Evolutionary conservation across 768 basidiomycete species (phyloP).

Genomic region (Lactarius psammicola): DNA sequence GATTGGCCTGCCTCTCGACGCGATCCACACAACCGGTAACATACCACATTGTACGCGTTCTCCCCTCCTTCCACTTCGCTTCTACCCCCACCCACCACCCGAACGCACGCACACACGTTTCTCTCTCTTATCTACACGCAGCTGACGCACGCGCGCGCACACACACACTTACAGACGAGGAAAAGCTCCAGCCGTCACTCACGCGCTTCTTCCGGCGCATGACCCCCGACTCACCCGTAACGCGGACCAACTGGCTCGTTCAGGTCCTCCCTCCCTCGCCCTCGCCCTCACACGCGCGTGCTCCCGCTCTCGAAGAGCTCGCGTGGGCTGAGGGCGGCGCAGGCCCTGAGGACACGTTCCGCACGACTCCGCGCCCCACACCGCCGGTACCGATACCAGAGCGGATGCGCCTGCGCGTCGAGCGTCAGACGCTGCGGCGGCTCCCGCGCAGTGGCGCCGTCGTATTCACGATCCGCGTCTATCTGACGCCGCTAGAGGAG

Average conservation of each 20-base stretch:
- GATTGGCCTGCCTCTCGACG: constrained; percentile 32
- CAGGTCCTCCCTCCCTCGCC: constrained; percentile 40
- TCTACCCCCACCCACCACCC: constrained; percentile 6
- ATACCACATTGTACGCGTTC: constrained; percentile 65
- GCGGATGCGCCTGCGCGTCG: constrained; percentile 54
- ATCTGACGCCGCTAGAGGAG: constrained; percentile 51
- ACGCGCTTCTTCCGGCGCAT: constrained; percentile 69
- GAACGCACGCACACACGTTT: not conserved
- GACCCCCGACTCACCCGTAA: constrained; percentile 63
- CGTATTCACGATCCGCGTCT: constrained; percentile 65
- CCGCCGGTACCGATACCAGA: constrained; percentile 33
- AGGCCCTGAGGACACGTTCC: constrained; percentile 51
- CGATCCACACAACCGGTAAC: constrained; percentile 54
- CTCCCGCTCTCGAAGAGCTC: constrained; percentile 60
- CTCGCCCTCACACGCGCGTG: constrained; percentile 29
- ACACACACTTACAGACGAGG: constrained; percentile 49
- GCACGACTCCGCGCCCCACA: not conserved
- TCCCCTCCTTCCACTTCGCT: not conserved
- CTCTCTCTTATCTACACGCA: not conserved
- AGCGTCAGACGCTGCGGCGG: constrained; percentile 60
- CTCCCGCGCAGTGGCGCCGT: constrained; percentile 59
- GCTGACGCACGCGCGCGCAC: constrained; percentile 19
- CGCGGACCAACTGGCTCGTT: constrained; percentile 65
- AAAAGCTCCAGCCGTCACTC: constrained; percentile 61
- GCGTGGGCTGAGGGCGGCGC: constrained; percentile 58